phyloP scores from a whole-genome alignment of 805 yeast species.

The Candida maesae region DNA sequence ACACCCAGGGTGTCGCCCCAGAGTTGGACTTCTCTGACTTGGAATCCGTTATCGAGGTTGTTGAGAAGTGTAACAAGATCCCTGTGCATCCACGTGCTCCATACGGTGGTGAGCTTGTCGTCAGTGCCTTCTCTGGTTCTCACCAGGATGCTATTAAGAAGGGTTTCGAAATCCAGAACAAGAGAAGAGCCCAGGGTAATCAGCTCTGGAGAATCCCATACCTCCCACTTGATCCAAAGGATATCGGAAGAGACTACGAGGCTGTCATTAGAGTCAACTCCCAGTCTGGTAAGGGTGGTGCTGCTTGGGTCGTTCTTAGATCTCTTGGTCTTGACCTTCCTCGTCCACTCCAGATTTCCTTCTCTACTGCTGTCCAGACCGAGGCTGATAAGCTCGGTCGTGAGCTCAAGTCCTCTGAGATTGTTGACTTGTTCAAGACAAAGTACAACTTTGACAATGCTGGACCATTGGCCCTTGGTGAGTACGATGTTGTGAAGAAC shows the following conservation, averaged over 20 bases:
- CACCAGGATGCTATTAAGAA: conserved; percentile 71
- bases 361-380: conserved; percentile 60
- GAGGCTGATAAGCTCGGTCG: conserved; percentile 64
- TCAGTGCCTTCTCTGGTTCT: conserved; percentile 73
- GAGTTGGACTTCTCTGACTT: conserved; percentile 68
- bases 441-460: conserved; percentile 48
- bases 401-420: conserved; percentile 67
- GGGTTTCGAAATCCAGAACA: conserved; percentile 54
- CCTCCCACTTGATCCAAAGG: conserved; percentile 77
- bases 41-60: conserved; percentile 60
- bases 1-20: conserved; percentile 74
- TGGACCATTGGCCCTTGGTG: conserved; percentile 35
- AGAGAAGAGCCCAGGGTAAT: conserved; percentile 46
- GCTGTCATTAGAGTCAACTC: conserved; percentile 82
- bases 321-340: conserved; percentile 72
- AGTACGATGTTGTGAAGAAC: conserved; percentile 37
- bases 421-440: conserved; percentile 50
- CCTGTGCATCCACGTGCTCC: conserved; percentile 75
- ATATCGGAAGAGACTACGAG: conserved; percentile 76
- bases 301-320: conserved; percentile 76
- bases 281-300: conserved; percentile 87
- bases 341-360: conserved; percentile 63
- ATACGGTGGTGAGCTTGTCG: conserved; percentile 75
- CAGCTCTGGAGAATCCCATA: conserved; percentile 67
- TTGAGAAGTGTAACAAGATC: conserved; percentile 74